Evolutionary conservation across 352 stramenopile species (phyloP).

Genomic region (Pythium angustatum): DNA sequence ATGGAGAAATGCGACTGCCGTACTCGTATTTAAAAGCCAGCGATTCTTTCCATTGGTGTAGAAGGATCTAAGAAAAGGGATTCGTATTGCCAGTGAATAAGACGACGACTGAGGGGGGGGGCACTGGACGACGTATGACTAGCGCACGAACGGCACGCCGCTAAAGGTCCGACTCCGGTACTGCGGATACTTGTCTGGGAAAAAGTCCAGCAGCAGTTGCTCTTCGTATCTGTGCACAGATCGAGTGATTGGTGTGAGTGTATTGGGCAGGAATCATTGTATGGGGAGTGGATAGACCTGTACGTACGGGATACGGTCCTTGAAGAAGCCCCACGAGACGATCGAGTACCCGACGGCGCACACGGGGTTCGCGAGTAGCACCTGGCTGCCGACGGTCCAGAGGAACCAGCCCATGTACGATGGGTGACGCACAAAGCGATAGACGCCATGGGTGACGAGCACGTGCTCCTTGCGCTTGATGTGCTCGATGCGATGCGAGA

Average conservation of each 20-base stretch:
- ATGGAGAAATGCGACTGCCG: neutral
- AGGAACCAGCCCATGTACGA: constrained; percentile 97
- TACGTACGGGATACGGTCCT: constrained; percentile 90
- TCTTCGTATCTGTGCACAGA: constrained; percentile 86
- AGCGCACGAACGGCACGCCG: constrained; percentile 91
- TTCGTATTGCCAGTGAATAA: neutral
- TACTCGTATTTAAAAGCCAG: neutral
- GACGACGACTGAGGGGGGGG: neutral
- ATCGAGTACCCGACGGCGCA: constrained; percentile 85
- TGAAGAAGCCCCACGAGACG: constrained; percentile 95
- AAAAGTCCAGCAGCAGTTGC: constrained; percentile 87
- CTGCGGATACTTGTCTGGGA: constrained; percentile 90
- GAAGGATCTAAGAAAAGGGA: no score
- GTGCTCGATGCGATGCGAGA: constrained; percentile 96
- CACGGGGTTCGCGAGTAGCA: constrained; percentile 92
- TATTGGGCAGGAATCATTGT: neutral
- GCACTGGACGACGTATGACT: constrained; percentile 1
- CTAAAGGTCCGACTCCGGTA: constrained; percentile 90
- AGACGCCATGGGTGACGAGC: constrained; percentile 93
- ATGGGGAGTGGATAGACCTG: neutral
- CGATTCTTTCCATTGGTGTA: no score
- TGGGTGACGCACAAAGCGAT: constrained; percentile 93
- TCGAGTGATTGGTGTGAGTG: neutral
- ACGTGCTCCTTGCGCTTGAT: constrained; percentile 92
- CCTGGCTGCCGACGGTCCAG: constrained; percentile 95